Evolutionary conservation across 2,329 filamentous ascomycete species (phyloP).

Genomic region (Calonectria fujianensis): DNA sequence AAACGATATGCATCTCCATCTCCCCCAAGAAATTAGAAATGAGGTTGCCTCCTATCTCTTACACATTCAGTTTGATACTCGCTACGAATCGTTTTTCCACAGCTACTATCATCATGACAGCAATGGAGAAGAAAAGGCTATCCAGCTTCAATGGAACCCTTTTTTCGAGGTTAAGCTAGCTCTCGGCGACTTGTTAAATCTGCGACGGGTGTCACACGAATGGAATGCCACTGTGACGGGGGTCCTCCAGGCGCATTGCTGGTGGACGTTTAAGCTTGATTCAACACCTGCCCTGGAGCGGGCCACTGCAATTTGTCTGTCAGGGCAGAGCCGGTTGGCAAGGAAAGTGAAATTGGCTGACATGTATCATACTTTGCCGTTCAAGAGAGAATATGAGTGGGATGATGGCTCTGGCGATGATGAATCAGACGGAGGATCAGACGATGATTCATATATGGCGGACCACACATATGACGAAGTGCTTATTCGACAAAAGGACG

Average conservation of each 20-base stretch:
- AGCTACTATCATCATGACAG: not conserved
- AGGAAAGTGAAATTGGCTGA: not conserved
- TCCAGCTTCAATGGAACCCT: not conserved
- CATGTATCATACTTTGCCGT: not conserved
- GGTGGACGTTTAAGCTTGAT: conserved; percentile 9
- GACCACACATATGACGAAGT: not conserved
- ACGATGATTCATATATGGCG: not conserved
- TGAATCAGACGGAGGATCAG: not conserved
- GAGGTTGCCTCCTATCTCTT: not conserved
- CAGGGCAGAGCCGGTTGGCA: not conserved
- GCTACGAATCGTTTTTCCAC: not conserved
- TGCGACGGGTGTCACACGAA: conserved; percentile 1
- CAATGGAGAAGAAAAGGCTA: not conserved
- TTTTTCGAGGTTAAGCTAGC: not conserved
- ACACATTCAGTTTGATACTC: not conserved
- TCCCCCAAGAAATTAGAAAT: not conserved
- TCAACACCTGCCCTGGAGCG: not conserved
- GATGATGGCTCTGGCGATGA: not conserved
- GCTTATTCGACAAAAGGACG: too few relatives aligned
- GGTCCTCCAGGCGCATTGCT: not conserved
- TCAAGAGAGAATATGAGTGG: not conserved
- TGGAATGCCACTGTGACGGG: not conserved
- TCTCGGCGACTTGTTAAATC: not conserved
- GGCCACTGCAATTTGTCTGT: too few relatives aligned
- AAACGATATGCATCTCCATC: not conserved